phyloP scores from a whole-genome alignment of 2,329 filamentous ascomycete species.

The Fonsecaea pugnacius region DNA sequence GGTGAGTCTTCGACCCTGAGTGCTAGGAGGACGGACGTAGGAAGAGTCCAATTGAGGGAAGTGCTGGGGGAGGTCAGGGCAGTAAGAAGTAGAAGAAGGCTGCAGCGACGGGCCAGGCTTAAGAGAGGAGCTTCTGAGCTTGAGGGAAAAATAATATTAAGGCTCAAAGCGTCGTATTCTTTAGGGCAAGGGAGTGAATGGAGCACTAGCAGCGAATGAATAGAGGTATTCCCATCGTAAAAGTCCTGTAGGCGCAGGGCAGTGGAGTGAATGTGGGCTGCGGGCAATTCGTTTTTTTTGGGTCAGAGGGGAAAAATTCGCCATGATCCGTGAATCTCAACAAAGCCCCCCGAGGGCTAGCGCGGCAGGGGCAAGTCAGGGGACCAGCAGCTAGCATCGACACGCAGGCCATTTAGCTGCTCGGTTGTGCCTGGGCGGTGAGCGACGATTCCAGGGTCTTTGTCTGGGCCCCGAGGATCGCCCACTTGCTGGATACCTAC shows the following conservation, averaged over 20 bases:
- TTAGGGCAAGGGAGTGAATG: not conserved
- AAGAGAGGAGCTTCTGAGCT: constrained; percentile 11
- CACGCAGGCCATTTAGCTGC: constrained; percentile 8
- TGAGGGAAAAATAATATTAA: constrained; percentile 3
- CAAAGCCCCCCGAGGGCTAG: constrained; percentile 12
- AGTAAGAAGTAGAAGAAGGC: constrained; percentile 6
- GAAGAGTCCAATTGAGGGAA: not conserved
- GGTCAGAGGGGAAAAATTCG: constrained; percentile 13
- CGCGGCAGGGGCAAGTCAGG: constrained; percentile 9
- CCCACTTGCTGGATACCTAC: not conserved
- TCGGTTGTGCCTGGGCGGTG: constrained; percentile 12
- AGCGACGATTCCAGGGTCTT: constrained; percentile 7
- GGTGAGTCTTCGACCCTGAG: not conserved
- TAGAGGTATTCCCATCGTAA: constrained; percentile 1
- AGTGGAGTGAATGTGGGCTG: constrained; percentile 19
- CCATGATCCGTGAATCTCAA: constrained; percentile 13
- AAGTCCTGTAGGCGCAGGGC: constrained; percentile 1
- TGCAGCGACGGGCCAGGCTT: not conserved
- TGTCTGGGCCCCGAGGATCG: constrained; percentile 15
- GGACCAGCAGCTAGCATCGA: constrained; percentile 4
- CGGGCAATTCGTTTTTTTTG: constrained; percentile 13
- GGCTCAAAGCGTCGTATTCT: not conserved
- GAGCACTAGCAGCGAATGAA: not conserved
- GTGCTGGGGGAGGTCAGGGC: not conserved
- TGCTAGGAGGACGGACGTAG: not conserved